Conservation (phyloP, 192 early-diverging fungal genomes). For the Chytriomyces hyalinus region DNA sequence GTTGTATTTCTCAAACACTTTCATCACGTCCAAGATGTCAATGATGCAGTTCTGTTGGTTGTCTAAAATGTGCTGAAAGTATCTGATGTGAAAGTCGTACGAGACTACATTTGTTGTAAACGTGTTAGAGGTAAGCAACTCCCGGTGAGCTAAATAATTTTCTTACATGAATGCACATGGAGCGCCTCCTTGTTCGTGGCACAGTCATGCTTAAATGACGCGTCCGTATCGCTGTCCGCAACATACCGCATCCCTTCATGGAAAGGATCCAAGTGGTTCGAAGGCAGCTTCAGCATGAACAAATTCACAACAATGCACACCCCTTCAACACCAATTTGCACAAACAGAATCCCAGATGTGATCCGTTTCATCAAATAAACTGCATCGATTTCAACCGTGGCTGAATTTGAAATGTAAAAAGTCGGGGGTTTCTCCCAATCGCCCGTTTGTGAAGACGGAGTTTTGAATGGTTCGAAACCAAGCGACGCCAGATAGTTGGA, state of each 20-base stretch:
- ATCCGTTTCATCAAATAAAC: constrained; percentile 42
- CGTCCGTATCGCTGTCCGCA: constrained; percentile 28
- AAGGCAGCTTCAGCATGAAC: constrained; percentile 44
- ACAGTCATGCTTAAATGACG: constrained; percentile 44
- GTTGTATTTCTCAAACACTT: constrained; percentile 50
- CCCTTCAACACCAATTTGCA: constrained; percentile 55
- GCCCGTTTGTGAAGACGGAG: neutral
- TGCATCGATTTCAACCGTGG: constrained; percentile 38
- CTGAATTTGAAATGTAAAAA: constrained; percentile 32
- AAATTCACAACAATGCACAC: constrained; percentile 53
- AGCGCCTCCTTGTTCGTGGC: constrained; percentile 34
- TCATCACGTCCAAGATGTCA: constrained; percentile 48
- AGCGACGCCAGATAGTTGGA: constrained; percentile 41
- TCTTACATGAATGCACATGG: constrained; percentile 59
- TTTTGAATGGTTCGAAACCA: constrained; percentile 37
- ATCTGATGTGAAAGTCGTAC: constrained; percentile 60
- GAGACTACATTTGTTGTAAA: constrained; percentile 38
- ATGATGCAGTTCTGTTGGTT: constrained; percentile 24
- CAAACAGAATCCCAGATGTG: constrained; percentile 41
- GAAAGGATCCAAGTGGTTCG: constrained; percentile 9
- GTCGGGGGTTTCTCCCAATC: constrained; percentile 17
- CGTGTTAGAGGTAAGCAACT: neutral
- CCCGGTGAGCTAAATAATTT: neutral
- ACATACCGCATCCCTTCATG: constrained; percentile 25
- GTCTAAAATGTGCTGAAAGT: constrained; percentile 50